These are phyloP conservation scores for Phaeotremella skinneri DNA, from an alignment of 768 basidiomycete genomes.

Conservation along the genomic window DNA sequence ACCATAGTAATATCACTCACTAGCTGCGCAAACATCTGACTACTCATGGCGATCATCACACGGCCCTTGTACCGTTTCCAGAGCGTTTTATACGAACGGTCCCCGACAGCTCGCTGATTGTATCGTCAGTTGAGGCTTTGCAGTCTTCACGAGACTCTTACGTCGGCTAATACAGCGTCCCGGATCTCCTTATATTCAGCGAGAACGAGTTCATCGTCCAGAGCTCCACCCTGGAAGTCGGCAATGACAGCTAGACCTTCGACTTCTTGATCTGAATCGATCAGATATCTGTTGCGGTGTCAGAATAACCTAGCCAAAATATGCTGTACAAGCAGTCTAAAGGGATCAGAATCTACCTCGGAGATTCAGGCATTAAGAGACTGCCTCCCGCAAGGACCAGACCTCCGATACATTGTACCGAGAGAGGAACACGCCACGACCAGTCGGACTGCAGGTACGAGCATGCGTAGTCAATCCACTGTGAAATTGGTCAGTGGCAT, in stretches of 20 bases:
- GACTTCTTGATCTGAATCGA: constrained; percentile 77
- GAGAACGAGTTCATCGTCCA: constrained; percentile 64
- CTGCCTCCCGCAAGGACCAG: constrained; percentile 73
- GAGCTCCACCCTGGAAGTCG: constrained; percentile 81
- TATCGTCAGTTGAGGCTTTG: constrained; percentile 4
- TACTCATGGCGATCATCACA: constrained; percentile 89
- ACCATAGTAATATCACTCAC: too few species aligned
- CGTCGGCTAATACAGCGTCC: constrained; percentile 56
- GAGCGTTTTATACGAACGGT: constrained; percentile 72
- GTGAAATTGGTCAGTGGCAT: neutral
- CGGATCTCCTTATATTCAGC: constrained; percentile 91
- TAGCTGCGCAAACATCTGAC: constrained; percentile 91
- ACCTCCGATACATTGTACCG: constrained; percentile 84
- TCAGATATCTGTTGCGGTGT: constrained; percentile 66
- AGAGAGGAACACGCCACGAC: constrained; percentile 88
- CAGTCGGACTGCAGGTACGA: constrained; percentile 80
- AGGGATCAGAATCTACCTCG: constrained; percentile 58
- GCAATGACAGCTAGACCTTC: constrained; percentile 83
- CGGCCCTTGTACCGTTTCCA: constrained; percentile 83
- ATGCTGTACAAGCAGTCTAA: neutral
- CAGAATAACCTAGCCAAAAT: neutral
- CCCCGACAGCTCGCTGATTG: constrained; percentile 68
- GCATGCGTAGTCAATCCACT: constrained; percentile 89
- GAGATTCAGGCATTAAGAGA: constrained; percentile 83
- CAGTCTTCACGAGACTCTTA: constrained; percentile 26